Evolutionary conservation across 2,329 filamentous ascomycete species (phyloP).

Genomic region (Leptographium radiaticola): DNA sequence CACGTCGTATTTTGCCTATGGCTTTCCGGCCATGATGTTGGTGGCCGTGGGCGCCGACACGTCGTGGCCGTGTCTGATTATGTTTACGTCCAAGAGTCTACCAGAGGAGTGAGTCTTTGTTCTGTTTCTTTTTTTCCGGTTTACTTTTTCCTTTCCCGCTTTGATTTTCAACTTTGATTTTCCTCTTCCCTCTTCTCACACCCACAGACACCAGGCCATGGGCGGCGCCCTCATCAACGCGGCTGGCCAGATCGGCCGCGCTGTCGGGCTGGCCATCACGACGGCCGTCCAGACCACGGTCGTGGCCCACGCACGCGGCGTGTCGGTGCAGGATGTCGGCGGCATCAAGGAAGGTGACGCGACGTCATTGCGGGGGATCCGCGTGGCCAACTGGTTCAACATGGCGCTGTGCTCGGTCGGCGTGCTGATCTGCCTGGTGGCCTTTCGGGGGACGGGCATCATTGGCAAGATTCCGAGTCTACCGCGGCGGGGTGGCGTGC

Average conservation of each 20-base stretch:
- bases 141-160: too few species aligned
- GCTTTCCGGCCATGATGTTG: constrained; percentile 50
- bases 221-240: constrained; percentile 56
- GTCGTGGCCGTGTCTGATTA: constrained; percentile 48
- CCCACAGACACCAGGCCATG: constrained; percentile 45
- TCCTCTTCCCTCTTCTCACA: background rate
- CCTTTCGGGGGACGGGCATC: constrained; percentile 37
- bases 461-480: constrained; percentile 21
- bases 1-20: constrained; percentile 53
- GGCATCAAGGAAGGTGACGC: constrained; percentile 28
- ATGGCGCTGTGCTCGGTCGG: constrained; percentile 31
- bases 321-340: constrained; percentile 30
- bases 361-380: constrained; percentile 31
- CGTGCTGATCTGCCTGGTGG: constrained; percentile 27
- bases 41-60: constrained; percentile 53
- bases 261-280: constrained; percentile 50
- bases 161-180: too few species aligned
- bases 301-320: constrained; percentile 32
- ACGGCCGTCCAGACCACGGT: constrained; percentile 51
- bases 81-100: constrained; percentile 50
- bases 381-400: constrained; percentile 38
- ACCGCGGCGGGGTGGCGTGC: background rate
- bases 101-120: constrained; percentile 21
- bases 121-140: background rate
- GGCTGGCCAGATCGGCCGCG: constrained; percentile 48